These are phyloP conservation scores for Tuber aestivum DNA, from an alignment of 495 filamentous ascomycete species.

Conservation along the genomic window DNA sequence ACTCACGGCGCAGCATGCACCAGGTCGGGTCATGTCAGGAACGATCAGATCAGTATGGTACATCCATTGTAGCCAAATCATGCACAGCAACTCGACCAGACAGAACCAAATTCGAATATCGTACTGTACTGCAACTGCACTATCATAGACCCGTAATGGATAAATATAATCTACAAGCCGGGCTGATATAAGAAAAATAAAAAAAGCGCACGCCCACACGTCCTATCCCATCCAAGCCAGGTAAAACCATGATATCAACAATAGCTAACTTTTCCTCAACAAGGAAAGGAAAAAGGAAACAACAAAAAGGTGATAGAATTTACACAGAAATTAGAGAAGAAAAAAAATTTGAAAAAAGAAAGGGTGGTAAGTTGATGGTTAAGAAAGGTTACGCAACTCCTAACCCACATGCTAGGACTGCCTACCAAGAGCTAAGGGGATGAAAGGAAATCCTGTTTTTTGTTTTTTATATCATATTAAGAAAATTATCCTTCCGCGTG, in stretches of 20 bases:
- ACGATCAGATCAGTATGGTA: too few species aligned
- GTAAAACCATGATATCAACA: slow-evolving; percentile 37
- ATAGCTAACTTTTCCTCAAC: slow-evolving; percentile 1
- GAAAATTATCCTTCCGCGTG: neutral
- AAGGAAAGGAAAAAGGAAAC: too few species aligned
- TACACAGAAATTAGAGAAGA: slow-evolving; percentile 7
- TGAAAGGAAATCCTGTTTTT: slow-evolving; percentile 6
- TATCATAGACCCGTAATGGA: slow-evolving; percentile 66
- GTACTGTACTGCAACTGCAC: too few species aligned
- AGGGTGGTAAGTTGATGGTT: slow-evolving; percentile 6
- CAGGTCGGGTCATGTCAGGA: too few species aligned
- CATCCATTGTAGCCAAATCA: too few species aligned
- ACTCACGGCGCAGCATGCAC: too few species aligned
- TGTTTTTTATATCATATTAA: neutral
- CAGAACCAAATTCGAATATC: slow-evolving; percentile 11
- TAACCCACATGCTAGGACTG: neutral
- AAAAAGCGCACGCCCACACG: slow-evolving; percentile 40
- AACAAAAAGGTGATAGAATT: neutral
- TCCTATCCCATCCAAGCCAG: slow-evolving; percentile 41
- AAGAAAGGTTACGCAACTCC: neutral
- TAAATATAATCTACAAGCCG: slow-evolving; percentile 45
- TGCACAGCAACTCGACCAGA: too few species aligned
- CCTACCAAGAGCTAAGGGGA: slow-evolving; percentile 19
- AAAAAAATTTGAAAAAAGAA: neutral
- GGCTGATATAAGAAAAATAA: slow-evolving; percentile 40